Evolutionary conservation across 257 asterid species (phyloP).

Genomic region (Rehmannia glutinosa): DNA sequence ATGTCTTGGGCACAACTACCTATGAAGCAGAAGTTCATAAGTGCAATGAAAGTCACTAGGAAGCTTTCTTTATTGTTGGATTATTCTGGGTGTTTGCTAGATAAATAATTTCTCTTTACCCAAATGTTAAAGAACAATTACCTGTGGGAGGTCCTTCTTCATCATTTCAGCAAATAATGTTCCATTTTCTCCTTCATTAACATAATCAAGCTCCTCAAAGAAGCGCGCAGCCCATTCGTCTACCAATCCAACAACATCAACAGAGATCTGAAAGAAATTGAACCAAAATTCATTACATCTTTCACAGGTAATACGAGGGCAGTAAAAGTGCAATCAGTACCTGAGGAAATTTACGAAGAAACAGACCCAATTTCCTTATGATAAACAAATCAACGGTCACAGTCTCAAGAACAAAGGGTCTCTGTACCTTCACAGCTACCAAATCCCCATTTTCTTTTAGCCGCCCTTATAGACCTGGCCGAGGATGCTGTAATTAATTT

Average conservation of each 20-base stretch:
- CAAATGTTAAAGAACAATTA: slow-evolving; percentile 9
- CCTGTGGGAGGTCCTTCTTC: slow-evolving; percentile 99
- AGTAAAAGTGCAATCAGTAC: slow-evolving; percentile 31
- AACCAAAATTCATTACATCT: slow-evolving; percentile 1
- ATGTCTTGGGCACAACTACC: slow-evolving; percentile 93
- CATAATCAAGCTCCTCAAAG: slow-evolving; percentile 94
- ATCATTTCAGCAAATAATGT: slow-evolving; percentile 87
- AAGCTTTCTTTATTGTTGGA: background rate
- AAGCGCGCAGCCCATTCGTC: slow-evolving; percentile 99
- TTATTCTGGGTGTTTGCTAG: background rate
- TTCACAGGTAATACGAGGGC: slow-evolving; percentile 14
- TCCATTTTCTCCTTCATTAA: slow-evolving; percentile 96
- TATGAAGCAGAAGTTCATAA: slow-evolving; percentile 23
- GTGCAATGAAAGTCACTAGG: slow-evolving; percentile 2
- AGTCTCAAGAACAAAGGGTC: slow-evolving; percentile 99
- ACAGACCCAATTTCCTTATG: slow-evolving; percentile 82
- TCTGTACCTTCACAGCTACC: slow-evolving; percentile 97
- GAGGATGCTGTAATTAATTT: slow-evolving; percentile 77
- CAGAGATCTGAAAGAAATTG: slow-evolving; percentile 48
- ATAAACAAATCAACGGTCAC: slow-evolving; percentile 87
- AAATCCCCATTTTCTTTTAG: slow-evolving; percentile 86
- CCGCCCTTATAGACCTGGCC: slow-evolving; percentile 99
- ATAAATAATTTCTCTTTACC: slow-evolving; percentile 17
- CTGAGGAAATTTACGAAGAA: slow-evolving; percentile 96
- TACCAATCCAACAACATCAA: slow-evolving; percentile 96